A percentile compares a stretch with the other conserved stretches of the same genome.
Evolutionary conservation across 192 early-diverging fungal genomes (phyloP).

Genomic region (Entrophospora sp.): DNA sequence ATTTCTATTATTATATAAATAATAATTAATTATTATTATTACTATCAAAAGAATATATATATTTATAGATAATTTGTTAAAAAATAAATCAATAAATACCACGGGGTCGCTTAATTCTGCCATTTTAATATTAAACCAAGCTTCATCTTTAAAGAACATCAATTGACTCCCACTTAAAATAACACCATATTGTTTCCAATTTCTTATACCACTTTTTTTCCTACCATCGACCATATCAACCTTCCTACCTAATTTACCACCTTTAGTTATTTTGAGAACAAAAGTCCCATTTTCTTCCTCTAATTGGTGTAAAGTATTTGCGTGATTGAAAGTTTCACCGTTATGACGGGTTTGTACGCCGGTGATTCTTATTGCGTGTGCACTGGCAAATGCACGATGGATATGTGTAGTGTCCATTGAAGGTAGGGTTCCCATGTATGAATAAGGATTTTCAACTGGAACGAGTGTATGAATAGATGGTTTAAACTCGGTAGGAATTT

Average conservation of each 20-base stretch:
- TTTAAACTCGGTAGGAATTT: slow-evolving; percentile 7
- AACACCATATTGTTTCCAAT: slow-evolving; percentile 70
- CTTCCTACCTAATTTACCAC: slow-evolving; percentile 64
- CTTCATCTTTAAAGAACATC: slow-evolving; percentile 57
- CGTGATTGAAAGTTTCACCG: background rate
- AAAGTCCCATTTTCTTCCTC: slow-evolving; percentile 22
- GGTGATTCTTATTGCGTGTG: slow-evolving; percentile 1
- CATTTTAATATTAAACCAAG: slow-evolving; percentile 41
- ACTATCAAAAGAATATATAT: background rate
- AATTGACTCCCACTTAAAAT: slow-evolving; percentile 70
- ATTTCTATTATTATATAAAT: slow-evolving; percentile 22
- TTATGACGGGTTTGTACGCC: slow-evolving; percentile 1
- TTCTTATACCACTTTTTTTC: slow-evolving; percentile 51
- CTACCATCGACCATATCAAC: slow-evolving; percentile 59
- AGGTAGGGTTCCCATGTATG: slow-evolving; percentile 4
- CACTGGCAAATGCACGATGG: background rate
- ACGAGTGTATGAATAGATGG: background rate
- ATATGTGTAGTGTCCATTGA: background rate
- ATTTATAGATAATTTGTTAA: no score
- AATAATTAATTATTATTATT: background rate
- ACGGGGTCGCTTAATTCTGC: background rate
- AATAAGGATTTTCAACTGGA: slow-evolving; percentile 14
- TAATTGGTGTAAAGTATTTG: background rate
- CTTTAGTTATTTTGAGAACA: slow-evolving; percentile 47
- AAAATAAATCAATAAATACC: no score